Base-by-base conservation (phyloP, 805 yeast genomes). In the Candida arabinofermentans region DNA sequence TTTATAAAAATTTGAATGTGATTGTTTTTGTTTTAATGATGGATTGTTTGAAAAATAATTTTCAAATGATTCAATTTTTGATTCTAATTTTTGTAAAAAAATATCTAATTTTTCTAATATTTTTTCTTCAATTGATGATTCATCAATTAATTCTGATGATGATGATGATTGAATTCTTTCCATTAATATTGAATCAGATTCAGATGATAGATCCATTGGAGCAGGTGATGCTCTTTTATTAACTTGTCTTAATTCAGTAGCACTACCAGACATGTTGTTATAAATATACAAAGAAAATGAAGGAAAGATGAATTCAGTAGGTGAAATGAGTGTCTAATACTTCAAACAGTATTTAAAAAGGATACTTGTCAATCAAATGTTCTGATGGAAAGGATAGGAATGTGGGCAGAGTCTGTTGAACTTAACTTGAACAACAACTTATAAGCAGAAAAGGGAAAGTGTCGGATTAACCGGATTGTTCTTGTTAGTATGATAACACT, bases 101-200 rank as follows among this genome's bases (percentile, higher is more conserved):
- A 39, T 40, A 41, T 63, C 67, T 36, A 63, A 43, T 41, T 51
- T 53, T 32, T 52, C 56, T 18, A 62, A 39, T 3, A 63, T 42
- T 10, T 47, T 45, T 38, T 56, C 59, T 42, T 61, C 66, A 35
- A 56, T 13, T n/a, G 59, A 44, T 8, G 39, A n/a, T 34, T 47
- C 49, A 18, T 31, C 48, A 22, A 34, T 29, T 22, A 26, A 14
- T 14, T 26, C 29, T 24, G 31, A 31, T 19, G 42, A 39, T 10
- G 47, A 37, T 8, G 38, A 40, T 19, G 47, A 44, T 35, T 38
- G 36, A 36, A 50, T 45, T 27, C 48, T 45, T 37, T 47, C 43
- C 46, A 50, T 47, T 40, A 50, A 37, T 26, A 36, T 21, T 29
- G 40, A 40, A 30, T 50, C 54, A 7, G 48, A 42, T 37, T 50